Base-by-base conservation (phyloP, 192 early-diverging fungal genomes). In the Gryganskiella cystojenkinii region DNA sequence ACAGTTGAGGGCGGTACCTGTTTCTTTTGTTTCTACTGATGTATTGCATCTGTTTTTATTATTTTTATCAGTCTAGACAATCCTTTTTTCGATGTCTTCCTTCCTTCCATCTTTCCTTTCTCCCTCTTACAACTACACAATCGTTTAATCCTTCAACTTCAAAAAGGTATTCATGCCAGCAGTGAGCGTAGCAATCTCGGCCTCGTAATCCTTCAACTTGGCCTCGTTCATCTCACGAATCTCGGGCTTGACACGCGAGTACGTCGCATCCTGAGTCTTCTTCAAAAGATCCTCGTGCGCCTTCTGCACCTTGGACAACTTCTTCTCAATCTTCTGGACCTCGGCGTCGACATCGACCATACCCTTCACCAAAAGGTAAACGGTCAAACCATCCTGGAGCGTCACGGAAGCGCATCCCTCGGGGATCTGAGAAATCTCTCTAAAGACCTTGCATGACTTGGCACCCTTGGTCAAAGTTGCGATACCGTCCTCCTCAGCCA, bases 271-370 rank as follows among this genome's bases (percentile, higher is more conserved):
- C 56, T 79, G 62, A 37, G 84, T 91, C 70, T 91, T 93, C 76
- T 92, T 89, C 33, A 73, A 57, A 45, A 90, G 82, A 15, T 79
- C 83, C 22, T 86, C 86, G 61, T 85, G 76, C n/a, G 86, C 71
- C 70, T 92, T 88, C 49, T 65, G 72, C 14, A 82, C 82, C 84
- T 94, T 96, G 55, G 76, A 82, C 40, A 91, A 60, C 81, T 95
- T 94, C 69, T 88, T 85, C 62, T 93, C 86, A 51, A 96, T 81
- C 79, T 96, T 95, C 54, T 71, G 68, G 46, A 98, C 83, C 81
- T 98, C 96, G 44, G 88, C 87, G 66, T 91, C 92, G 67, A 98
- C 88, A 70, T 96, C 90, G 30, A 96, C 90, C 61, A 71, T 67
- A 24, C 82, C 79, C 71, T 90, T 87, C 27, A 96, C 93, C 71